Evolutionary conservation across 805 yeast species (phyloP).

Genomic region (Schwanniomyces pseudopolymorphus): DNA sequence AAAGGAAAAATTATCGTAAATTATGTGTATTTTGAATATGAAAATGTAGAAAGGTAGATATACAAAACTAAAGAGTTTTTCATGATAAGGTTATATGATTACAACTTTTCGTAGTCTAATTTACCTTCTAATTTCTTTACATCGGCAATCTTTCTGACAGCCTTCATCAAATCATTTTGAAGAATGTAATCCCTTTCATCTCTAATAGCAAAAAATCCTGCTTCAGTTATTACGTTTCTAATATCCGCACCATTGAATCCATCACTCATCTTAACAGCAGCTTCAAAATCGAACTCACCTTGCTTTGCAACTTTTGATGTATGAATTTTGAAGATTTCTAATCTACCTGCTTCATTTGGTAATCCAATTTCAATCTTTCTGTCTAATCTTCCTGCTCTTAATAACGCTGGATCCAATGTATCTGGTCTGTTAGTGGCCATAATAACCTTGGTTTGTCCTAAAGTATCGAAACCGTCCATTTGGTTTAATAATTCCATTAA

Average conservation of each 20-base stretch:
- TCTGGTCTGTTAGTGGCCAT: slow-evolving; percentile 99
- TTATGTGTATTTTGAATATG: not conserved
- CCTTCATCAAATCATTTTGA: slow-evolving; percentile 95
- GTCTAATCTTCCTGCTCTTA: slow-evolving; percentile 97
- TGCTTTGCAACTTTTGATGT: slow-evolving; percentile 79
- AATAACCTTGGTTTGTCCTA: slow-evolving; percentile 95
- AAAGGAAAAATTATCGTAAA: not conserved
- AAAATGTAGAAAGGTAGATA: not conserved
- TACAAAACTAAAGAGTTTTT: not conserved
- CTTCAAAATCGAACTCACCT: slow-evolving; percentile 97
- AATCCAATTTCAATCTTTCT: slow-evolving; percentile 93
- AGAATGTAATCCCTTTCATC: slow-evolving; percentile 94
- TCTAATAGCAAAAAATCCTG: slow-evolving; percentile 96
- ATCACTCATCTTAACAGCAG: slow-evolving; percentile 97
- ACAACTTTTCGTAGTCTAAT: slow-evolving; percentile 91
- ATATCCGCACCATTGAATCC: slow-evolving; percentile 99
- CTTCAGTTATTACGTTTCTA: slow-evolving; percentile 96
- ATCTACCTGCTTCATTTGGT: slow-evolving; percentile 94
- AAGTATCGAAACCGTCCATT: slow-evolving; percentile 97
- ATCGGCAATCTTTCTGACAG: slow-evolving; percentile 96
- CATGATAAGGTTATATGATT: slow-evolving; percentile 10
- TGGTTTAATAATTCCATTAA: slow-evolving; percentile 95
- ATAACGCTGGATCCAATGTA: slow-evolving; percentile 93
- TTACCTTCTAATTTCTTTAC: slow-evolving; percentile 96
- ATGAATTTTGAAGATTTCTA: slow-evolving; percentile 93